Percentiles rank a stretch among this genome's conserved stretches.
Conservation (phyloP, 352 stramenopile species). For the Phytophthora nicotianae region DNA sequence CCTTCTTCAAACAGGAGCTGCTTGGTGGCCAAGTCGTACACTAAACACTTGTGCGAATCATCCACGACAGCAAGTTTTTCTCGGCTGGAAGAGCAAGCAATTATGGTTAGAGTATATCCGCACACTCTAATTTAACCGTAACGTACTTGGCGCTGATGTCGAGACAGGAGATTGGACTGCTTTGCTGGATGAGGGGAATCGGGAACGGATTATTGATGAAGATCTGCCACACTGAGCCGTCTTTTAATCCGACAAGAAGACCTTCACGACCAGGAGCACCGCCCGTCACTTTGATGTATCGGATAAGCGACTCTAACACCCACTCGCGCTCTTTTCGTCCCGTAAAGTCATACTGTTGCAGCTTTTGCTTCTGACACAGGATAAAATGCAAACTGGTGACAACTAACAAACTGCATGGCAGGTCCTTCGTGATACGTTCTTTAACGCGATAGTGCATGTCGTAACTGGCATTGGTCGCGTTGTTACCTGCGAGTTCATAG, state of each 20-base stretch:
- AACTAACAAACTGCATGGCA: conserved; percentile 88
- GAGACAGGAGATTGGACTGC: conserved; percentile 85
- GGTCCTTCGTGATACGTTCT: conserved; percentile 85
- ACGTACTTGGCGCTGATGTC: conserved; percentile 88
- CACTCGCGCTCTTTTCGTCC: conserved; percentile 88
- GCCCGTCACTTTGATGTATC: conserved; percentile 93
- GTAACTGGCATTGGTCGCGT: conserved; percentile 58
- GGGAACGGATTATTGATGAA: conserved; percentile 96
- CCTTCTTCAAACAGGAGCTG: conserved; percentile 89
- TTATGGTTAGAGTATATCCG: not conserved
- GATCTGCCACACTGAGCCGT: conserved; percentile 91
- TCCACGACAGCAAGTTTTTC: conserved; percentile 93
- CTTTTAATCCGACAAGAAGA: conserved; percentile 92
- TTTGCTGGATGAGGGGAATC: conserved; percentile 91
- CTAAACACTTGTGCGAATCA: conserved; percentile 85
- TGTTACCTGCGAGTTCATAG: conserved; percentile 91
- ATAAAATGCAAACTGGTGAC: conserved; percentile 93
- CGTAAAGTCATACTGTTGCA: conserved; percentile 93
- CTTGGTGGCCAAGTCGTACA: conserved; percentile 92
- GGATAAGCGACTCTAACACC: conserved; percentile 89
- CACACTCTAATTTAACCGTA: not conserved
- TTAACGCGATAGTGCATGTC: conserved; percentile 95
- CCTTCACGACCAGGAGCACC: conserved; percentile 90
- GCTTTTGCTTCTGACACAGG: conserved; percentile 91
- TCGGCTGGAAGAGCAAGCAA: conserved; percentile 41